Percentiles rank a stretch among this genome's conserved stretches.
phyloP scores from a whole-genome alignment of 352 stramenopile species.

The Globisporangium paroecandrum region DNA sequence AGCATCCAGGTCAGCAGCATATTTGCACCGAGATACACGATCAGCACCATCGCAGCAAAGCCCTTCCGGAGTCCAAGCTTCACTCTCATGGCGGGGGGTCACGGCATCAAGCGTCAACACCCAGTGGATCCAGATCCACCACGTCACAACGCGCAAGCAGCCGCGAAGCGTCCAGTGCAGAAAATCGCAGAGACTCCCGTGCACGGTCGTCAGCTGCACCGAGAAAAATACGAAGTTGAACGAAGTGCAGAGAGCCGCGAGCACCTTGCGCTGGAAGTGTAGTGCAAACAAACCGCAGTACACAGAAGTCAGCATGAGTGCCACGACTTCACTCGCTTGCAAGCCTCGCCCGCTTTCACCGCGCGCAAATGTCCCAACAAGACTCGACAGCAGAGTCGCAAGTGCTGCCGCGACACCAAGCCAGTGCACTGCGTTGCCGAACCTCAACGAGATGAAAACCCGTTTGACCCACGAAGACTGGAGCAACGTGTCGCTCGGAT shows the following conservation, averaged over 20 bases:
- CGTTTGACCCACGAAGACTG: background rate
- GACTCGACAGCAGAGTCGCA: background rate
- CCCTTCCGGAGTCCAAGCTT: slow-evolving; percentile 12
- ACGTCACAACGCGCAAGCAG: slow-evolving; percentile 5
- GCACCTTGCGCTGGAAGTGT: slow-evolving; percentile 17
- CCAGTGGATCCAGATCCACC: slow-evolving; percentile 26
- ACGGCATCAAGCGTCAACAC: slow-evolving; percentile 26
- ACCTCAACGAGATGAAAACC: background rate
- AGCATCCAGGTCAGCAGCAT: slow-evolving; percentile 7
- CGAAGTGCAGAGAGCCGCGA: slow-evolving; percentile 15
- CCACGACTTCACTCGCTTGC: background rate
- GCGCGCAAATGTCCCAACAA: background rate
- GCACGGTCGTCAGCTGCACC: slow-evolving; percentile 19
- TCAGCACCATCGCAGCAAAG: slow-evolving; percentile 10
- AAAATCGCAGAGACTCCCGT: slow-evolving; percentile 23
- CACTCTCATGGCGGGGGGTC: slow-evolving; percentile 19
- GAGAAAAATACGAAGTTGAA: slow-evolving; percentile 40
- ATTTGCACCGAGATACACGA: background rate
- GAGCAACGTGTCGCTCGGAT: slow-evolving; percentile 10
- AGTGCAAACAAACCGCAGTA: slow-evolving; percentile 5
- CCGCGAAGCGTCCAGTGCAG: slow-evolving; percentile 20
- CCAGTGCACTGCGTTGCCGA: background rate
- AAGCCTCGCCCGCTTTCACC: background rate
- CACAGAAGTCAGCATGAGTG: slow-evolving; percentile 1
- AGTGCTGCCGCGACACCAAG: background rate